Percentiles rank a stretch among this genome's conserved stretches.
Conservation (phyloP, 129 eudicot genomes). For the Dittrichia graveolens region DNA sequence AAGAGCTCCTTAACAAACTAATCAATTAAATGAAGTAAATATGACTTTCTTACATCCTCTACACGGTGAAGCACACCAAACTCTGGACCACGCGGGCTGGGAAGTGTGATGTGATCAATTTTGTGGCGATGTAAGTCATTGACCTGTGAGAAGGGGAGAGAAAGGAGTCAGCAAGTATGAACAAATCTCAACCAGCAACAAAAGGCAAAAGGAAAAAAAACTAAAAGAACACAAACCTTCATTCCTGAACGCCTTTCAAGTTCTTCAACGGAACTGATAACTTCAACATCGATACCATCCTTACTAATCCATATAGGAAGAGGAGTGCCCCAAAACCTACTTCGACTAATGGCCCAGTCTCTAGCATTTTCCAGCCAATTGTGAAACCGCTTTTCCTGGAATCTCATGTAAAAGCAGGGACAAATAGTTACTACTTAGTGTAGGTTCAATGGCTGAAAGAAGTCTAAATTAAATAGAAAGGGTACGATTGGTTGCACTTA, state of each 20-base stretch:
- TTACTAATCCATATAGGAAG: conserved; percentile 86
- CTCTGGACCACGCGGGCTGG: conserved; percentile 66
- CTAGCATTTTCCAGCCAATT: conserved; percentile 89
- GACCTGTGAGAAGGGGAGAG: conserved; percentile 39
- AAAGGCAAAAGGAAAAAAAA: conserved; percentile 7
- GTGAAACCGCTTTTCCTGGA: conserved; percentile 80
- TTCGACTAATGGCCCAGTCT: conserved; percentile 85
- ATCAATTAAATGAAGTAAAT: neutral
- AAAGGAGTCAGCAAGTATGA: neutral
- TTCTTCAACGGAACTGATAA: conserved; percentile 69
- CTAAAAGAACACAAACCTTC: conserved; percentile 42
- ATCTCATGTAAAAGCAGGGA: conserved; percentile 17
- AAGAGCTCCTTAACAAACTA: neutral
- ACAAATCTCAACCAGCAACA: conserved; percentile 42
- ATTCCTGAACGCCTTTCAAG: conserved; percentile 72
- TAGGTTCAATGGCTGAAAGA: neutral
- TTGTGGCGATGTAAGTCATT: conserved; percentile 91
- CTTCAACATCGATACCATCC: conserved; percentile 72
- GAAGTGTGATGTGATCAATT: conserved; percentile 88
- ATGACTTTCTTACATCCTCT: conserved; percentile 63
- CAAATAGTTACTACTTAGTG: neutral
- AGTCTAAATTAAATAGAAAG: too few species aligned
- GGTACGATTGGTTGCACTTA: neutral
- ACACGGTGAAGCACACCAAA: conserved; percentile 82
- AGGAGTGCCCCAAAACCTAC: conserved; percentile 94